Conservation (phyloP, 495 filamentous ascomycete species). For the Cairneyella variabilis region DNA sequence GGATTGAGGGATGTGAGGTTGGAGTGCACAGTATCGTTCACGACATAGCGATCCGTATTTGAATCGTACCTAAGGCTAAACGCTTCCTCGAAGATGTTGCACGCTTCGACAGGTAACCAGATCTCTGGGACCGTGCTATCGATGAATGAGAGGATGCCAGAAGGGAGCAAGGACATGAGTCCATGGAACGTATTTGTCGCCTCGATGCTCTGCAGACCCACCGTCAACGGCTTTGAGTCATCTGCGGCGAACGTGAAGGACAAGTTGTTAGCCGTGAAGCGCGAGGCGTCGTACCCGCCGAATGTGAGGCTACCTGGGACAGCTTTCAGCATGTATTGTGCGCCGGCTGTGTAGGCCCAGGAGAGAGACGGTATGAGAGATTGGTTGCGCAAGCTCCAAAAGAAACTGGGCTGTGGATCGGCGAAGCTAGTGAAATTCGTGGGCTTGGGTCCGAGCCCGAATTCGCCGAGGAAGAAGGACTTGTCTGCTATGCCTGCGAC, state of each 20-base stretch:
- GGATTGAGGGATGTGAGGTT: not conserved
- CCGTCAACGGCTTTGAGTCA: constrained; percentile 42
- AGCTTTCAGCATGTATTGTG: constrained; percentile 43
- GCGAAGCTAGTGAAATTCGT: constrained; percentile 26
- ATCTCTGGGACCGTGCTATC: not conserved
- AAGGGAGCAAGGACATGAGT: not conserved
- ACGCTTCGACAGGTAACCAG: not conserved
- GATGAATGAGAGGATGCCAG: not conserved
- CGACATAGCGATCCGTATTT: not conserved
- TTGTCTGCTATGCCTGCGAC: constrained; percentile 29
- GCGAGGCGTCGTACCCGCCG: constrained; percentile 50
- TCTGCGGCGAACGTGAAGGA: constrained; percentile 43
- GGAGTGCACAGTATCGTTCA: not conserved
- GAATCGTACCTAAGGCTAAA: not conserved
- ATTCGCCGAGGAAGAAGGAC: not conserved
- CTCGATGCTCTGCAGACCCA: constrained; percentile 33
- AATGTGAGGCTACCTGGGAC: constrained; percentile 47
- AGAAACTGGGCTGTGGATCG: constrained; percentile 36
- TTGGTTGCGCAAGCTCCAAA: constrained; percentile 42
- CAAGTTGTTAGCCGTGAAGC: constrained; percentile 44
- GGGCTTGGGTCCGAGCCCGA: constrained; percentile 8
- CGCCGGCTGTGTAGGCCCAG: constrained; percentile 53
- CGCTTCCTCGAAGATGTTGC: not conserved
- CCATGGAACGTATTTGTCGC: no score
- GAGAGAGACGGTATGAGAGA: constrained; percentile 45